These are phyloP conservation scores for Phylloporus arenicola DNA, from an alignment of 768 basidiomycete species.

Conservation along the genomic window DNA sequence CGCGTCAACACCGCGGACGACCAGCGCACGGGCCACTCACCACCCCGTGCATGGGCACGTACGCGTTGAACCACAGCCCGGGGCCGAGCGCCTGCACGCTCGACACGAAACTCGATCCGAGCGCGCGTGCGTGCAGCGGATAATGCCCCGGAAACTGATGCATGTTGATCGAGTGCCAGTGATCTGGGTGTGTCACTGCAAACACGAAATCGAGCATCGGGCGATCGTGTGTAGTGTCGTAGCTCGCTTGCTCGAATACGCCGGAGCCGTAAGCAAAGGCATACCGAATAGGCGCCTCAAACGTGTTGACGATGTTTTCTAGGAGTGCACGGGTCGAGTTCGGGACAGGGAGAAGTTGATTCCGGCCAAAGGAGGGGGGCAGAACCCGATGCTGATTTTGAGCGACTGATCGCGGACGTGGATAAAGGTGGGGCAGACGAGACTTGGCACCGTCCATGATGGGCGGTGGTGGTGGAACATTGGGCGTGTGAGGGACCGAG, in stretches of 20 bases:
- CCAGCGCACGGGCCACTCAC: slow-evolving; percentile 44
- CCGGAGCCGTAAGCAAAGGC: slow-evolving; percentile 98
- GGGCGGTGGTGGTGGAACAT: slow-evolving; percentile 27
- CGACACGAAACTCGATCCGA: slow-evolving; percentile 82
- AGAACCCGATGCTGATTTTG: slow-evolving; percentile 31
- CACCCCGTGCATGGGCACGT: slow-evolving; percentile 75
- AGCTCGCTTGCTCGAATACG: slow-evolving; percentile 90
- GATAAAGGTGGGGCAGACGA: slow-evolving; percentile 36
- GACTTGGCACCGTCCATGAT: slow-evolving; percentile 27
- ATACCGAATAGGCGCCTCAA: slow-evolving; percentile 90
- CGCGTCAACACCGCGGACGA: no score
- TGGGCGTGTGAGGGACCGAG: slow-evolving; percentile 21
- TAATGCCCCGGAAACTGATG: slow-evolving; percentile 89
- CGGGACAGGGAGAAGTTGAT: slow-evolving; percentile 76
- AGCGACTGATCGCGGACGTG: slow-evolving; percentile 36
- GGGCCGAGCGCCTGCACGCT: slow-evolving; percentile 70
- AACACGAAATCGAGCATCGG: slow-evolving; percentile 98
- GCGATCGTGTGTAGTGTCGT: slow-evolving; percentile 33
- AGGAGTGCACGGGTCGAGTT: slow-evolving; percentile 76
- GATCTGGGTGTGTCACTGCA: slow-evolving; percentile 86
- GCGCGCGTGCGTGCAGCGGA: slow-evolving; percentile 74
- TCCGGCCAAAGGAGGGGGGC: slow-evolving; percentile 66
- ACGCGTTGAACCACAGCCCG: slow-evolving; percentile 95
- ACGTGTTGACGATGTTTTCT: slow-evolving; percentile 71
- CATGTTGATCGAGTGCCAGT: slow-evolving; percentile 97